A percentile compares a stretch with the other conserved stretches of the same genome.
Conservation (phyloP, 495 filamentous ascomycete genomes). For the Lepraria neglecta region DNA sequence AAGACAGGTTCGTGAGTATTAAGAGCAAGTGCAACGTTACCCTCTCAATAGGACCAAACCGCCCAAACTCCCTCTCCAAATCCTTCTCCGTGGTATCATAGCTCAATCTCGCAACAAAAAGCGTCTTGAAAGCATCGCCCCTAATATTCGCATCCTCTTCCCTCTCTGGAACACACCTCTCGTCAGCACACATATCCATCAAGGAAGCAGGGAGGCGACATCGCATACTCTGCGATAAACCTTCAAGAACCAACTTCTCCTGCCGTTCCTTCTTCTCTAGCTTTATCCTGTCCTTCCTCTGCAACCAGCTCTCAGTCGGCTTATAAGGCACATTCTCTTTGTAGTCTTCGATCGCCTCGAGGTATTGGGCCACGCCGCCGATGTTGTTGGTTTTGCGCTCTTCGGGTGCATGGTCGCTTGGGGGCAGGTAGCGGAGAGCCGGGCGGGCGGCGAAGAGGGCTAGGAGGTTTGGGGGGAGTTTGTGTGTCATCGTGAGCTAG, state of each 20-base stretch:
- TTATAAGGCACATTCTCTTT: conserved; percentile 66
- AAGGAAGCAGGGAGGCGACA: conserved; percentile 20
- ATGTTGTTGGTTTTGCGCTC: conserved; percentile 68
- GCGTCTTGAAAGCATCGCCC: conserved; percentile 90
- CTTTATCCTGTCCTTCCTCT: conserved; percentile 72
- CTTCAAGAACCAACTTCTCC: conserved; percentile 59
- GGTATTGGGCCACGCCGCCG: conserved; percentile 63
- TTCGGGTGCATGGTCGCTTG: conserved; percentile 75
- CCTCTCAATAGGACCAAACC: conserved; percentile 90
- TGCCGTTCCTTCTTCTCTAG: conserved; percentile 65
- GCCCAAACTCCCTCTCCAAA: conserved; percentile 87
- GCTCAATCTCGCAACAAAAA: conserved; percentile 84
- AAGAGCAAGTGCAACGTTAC: conserved; percentile 44
- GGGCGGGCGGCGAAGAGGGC: conserved; percentile 92
- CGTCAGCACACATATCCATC: conserved; percentile 21
- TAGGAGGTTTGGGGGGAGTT: conserved; percentile 85
- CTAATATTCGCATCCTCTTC: conserved; percentile 73
- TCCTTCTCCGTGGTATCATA: conserved; percentile 86
- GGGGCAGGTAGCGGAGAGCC: conserved; percentile 81
- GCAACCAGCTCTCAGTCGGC: conserved; percentile 87
- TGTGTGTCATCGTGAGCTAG: conserved; percentile 71
- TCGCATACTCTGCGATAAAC: conserved; percentile 59
- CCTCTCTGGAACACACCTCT: conserved; percentile 48
- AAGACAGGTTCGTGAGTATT: neutral
- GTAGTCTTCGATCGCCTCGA: conserved; percentile 62